Evolutionary conservation across 768 basidiomycete species (phyloP).

Genomic region (Rhizopogon roseolus): DNA sequence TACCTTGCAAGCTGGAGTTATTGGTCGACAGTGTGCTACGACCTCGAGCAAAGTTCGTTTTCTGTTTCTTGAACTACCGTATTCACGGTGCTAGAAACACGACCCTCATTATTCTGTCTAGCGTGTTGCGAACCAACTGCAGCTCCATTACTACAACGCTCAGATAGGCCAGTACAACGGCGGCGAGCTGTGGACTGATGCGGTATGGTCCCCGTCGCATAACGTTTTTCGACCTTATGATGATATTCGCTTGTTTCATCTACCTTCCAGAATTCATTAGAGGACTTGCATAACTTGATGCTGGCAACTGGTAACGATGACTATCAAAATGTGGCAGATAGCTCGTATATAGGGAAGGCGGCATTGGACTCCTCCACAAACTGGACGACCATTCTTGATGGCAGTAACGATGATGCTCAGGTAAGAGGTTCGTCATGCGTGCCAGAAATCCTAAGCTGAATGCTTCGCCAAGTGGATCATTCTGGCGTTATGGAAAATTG

Average conservation of each 20-base stretch:
- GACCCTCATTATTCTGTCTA: slow-evolving; percentile 3
- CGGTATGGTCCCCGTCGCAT: slow-evolving; percentile 27
- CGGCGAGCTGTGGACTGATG: slow-evolving; percentile 53
- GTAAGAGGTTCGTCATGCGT: slow-evolving; percentile 20
- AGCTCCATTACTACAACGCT: slow-evolving; percentile 35
- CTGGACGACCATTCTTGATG: slow-evolving; percentile 40
- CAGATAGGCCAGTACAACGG: slow-evolving; percentile 39
- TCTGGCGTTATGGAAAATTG: slow-evolving; percentile 54
- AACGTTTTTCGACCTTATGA: not conserved
- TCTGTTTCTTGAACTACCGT: no score
- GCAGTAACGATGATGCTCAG: slow-evolving; percentile 51
- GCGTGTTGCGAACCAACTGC: slow-evolving; percentile 21
- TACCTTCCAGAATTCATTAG: slow-evolving; percentile 45
- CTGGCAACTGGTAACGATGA: slow-evolving; percentile 39
- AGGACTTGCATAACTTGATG: slow-evolving; percentile 58
- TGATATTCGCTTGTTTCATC: not conserved
- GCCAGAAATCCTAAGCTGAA: not conserved
- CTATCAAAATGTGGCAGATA: slow-evolving; percentile 34
- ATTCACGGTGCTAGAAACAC: not conserved
- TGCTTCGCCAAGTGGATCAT: slow-evolving; percentile 42
- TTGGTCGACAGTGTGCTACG: slow-evolving; percentile 5
- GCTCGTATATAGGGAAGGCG: slow-evolving; percentile 40
- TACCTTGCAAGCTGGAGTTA: slow-evolving; percentile 1
- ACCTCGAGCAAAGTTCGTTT: slow-evolving; percentile 7
- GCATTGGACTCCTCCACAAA: slow-evolving; percentile 36